A percentile compares a stretch with the other conserved stretches of the same genome.
phyloP scores from a whole-genome alignment of 805 yeast genomes.

The Vanderwaltozyma polyspora region DNA sequence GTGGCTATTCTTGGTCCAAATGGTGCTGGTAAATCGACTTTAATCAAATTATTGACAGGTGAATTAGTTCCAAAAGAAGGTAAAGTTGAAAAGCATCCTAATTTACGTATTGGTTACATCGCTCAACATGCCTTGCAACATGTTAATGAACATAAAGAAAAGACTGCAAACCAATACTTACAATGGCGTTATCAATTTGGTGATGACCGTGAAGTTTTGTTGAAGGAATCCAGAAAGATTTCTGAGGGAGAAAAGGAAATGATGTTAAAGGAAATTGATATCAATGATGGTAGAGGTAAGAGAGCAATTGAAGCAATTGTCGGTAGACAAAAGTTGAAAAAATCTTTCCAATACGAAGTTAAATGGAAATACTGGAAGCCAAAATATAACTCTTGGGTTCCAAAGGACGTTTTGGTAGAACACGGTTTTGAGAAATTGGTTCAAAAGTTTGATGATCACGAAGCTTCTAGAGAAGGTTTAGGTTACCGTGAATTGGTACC shows the following conservation, averaged over 20 bases:
- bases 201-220: constrained; percentile 91
- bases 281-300: constrained; percentile 79
- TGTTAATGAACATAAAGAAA: constrained; percentile 93
- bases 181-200: constrained; percentile 98
- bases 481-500: constrained; percentile 94
- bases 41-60: constrained; percentile 86
- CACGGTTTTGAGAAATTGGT: constrained; percentile 84
- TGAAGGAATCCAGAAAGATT: constrained; percentile 86
- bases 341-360: constrained; percentile 91
- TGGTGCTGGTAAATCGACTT: constrained; percentile 97
- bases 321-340: constrained; percentile 94
- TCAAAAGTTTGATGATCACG: constrained; percentile 96
- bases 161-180: constrained; percentile 92
- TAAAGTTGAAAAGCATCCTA: constrained; percentile 94
- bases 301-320: constrained; percentile 88
- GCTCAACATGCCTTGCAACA: constrained; percentile 98
- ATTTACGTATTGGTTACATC: constrained; percentile 94
- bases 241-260: constrained; percentile 59
- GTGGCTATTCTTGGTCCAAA: constrained; percentile 95
- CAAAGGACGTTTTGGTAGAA: constrained; percentile 69
- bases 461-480: constrained; percentile 97
- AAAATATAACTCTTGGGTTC: constrained; percentile 86
- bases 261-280: constrained; percentile 68
- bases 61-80: constrained; percentile 82
- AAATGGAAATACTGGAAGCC: constrained; percentile 92